These are phyloP conservation scores for Fusarium falciforme DNA, from an alignment of 2,329 filamentous ascomycete species.

Conservation along the genomic window DNA sequence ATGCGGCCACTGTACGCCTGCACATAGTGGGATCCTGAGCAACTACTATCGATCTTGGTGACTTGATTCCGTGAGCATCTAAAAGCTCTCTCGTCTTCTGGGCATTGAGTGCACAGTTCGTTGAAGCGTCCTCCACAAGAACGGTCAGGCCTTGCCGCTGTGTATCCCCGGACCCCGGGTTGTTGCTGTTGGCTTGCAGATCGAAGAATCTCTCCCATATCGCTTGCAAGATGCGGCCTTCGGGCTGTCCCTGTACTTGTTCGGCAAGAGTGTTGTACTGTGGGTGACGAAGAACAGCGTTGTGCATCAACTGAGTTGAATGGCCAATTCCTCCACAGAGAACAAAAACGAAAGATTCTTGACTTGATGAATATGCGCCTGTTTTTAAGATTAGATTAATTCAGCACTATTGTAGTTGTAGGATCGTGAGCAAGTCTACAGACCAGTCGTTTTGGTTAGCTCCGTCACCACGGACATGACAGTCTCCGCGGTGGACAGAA, in stretches of 20 bases:
- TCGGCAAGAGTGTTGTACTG: constrained; percentile 14
- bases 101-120: constrained; percentile 38
- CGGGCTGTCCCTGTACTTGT: constrained; percentile 17
- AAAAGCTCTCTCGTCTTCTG: constrained; percentile 28
- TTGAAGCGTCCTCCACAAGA: constrained; percentile 36
- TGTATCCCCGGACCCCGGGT: background rate
- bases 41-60: constrained; percentile 32
- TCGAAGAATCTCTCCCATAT: constrained; percentile 32
- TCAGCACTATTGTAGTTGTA: background rate
- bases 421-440: background rate
- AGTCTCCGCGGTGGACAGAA: constrained; percentile 25
- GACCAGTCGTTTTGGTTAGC: background rate
- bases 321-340: constrained; percentile 39
- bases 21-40: constrained; percentile 39
- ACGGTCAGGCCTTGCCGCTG: background rate
- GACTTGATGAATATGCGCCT: background rate
- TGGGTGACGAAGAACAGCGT: constrained; percentile 31
- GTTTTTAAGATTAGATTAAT: background rate
- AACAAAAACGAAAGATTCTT: constrained; percentile 13
- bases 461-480: constrained; percentile 20
- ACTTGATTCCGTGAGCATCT: constrained; percentile 25
- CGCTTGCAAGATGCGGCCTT: constrained; percentile 27
- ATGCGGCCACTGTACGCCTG: constrained; percentile 31
- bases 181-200: background rate
- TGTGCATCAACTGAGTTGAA: constrained; percentile 33